Evolutionary conservation across 202 grass and related monocot species (phyloP), one percentile per base, ranked within the genome.

Genomic region (Setaria italica): DNA sequence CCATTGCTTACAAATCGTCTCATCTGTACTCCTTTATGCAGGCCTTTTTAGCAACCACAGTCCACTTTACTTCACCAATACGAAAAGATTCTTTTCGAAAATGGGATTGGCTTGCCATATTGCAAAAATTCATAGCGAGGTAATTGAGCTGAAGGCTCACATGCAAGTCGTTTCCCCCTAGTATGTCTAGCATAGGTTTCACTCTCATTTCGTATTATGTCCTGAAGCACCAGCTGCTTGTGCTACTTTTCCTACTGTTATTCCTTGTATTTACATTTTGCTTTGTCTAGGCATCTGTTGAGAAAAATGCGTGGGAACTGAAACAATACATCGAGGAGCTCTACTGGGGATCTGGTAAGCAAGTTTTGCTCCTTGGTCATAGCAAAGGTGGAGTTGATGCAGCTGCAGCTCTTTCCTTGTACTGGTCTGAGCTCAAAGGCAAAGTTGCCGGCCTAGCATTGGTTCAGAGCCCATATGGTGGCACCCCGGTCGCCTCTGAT

Each of bases 11-110:
- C 54, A 42, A 70, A 46, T 71, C 45, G 12, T 42, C 33, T 79
- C 39, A 7, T 42, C 37, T 12, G 11, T 13, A 42, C 25, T 25
- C 25, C 25, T 25, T 79, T 81, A 62, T 70, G 81, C 84, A 98
- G 96, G 96, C 15, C 91, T 98, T 82, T 98, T 98, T 86, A 98
- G 96, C 82, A 98, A 95, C 87, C 93, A 98, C 74, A 91, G 88
- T 86, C 93, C 93, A 32, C 89, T 98, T 32, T 98, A 95, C 60
- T 98, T 98, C 9, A 84, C 92, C 25, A 95, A 89, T 70, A 94
- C 93, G 1, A 98, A 98, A 88, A 85, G 70, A 79, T 86, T 90
- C 19, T 94, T 95, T 82, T 95, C 90, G 7, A 98, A 91, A 68
- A 98, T 98, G 96, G 93, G 96, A 74, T 92, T 98, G 72, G 82